phyloP scores from a whole-genome alignment of 2,329 filamentous ascomycete genomes.

The Lasiodiplodia citricola region DNA sequence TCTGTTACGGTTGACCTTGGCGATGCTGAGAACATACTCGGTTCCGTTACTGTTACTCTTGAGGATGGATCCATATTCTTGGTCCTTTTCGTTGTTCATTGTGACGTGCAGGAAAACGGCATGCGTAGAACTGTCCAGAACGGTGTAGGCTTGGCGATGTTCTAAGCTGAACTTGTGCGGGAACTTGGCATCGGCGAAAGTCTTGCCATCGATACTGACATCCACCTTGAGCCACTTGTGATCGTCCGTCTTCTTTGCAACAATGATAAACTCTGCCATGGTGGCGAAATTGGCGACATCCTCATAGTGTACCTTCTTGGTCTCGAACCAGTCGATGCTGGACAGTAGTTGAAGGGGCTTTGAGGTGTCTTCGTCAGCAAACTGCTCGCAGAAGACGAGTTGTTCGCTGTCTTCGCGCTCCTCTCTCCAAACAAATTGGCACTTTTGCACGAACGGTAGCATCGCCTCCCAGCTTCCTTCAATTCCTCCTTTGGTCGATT shows the following conservation, averaged over 20 bases:
- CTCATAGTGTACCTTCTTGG: conserved; percentile 66
- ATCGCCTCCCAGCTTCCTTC: conserved; percentile 71
- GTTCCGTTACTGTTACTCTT: conserved; percentile 99
- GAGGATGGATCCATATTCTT: conserved; percentile 82
- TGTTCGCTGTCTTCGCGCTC: conserved; percentile 50
- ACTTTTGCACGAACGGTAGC: conserved; percentile 75
- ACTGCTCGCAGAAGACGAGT: conserved; percentile 69
- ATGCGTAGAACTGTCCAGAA: conserved; percentile 93
- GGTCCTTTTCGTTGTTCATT: conserved; percentile 68
- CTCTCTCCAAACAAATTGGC: conserved; percentile 80
- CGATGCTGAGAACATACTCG: conserved; percentile 84
- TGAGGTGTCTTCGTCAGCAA: conserved; percentile 65
- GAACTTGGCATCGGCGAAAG: conserved; percentile 83
- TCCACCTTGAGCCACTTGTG: conserved; percentile 74
- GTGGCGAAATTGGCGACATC: conserved; percentile 86
- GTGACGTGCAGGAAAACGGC: conserved; percentile 93
- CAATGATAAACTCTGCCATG: conserved; percentile 95
- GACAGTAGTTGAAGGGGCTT: conserved; percentile 73
- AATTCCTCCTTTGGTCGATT: conserved; percentile 77
- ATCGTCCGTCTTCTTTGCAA: conserved; percentile 70
- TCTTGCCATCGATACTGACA: conserved; percentile 81
- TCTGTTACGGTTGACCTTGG: conserved; percentile 79
- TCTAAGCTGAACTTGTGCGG: conserved; percentile 81
- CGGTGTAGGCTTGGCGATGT: conserved; percentile 84
- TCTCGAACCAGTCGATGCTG: conserved; percentile 79